phyloP scores from a whole-genome alignment of 352 stramenopile species.

The Globisporangium iwayamae region DNA sequence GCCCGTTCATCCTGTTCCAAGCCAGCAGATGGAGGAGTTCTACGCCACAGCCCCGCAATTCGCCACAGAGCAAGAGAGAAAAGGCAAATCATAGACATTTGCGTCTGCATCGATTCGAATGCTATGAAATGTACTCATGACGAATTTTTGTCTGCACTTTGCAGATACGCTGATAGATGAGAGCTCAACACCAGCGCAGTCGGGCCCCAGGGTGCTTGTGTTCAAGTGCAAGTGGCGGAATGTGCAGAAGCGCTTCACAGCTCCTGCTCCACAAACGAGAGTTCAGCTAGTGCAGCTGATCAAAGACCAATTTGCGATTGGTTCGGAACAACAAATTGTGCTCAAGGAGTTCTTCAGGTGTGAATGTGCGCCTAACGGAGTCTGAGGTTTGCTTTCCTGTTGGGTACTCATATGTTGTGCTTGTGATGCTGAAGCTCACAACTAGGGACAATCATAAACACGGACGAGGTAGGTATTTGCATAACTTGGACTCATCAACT shows the following conservation, averaged over 20 bases:
- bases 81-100: conserved; percentile 1
- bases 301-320: conserved; percentile 36
- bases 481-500: neutral
- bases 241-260: conserved; percentile 39
- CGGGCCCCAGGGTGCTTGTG: conserved; percentile 21
- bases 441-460: conserved; percentile 11
- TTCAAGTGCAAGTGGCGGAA: conserved; percentile 72
- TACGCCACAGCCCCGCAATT: conserved; percentile 31
- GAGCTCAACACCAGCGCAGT: conserved; percentile 2
- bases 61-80: conserved; percentile 12
- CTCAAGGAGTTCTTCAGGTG: conserved; percentile 44
- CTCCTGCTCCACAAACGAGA: conserved; percentile 24
- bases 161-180: conserved; percentile 8
- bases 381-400: neutral
- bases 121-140: too few species aligned
- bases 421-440: conserved; percentile 7
- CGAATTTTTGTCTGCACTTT: neutral
- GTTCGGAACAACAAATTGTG: conserved; percentile 19
- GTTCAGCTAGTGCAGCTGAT: conserved; percentile 33
- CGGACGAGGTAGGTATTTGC: conserved; percentile 9
- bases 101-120: too few species aligned
- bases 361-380: neutral
- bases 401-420: neutral
- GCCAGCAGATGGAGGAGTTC: conserved; percentile 10
- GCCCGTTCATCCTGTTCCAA: conserved; percentile 20